Conservation (phyloP, 805 yeast species). For the Metschnikowia dekortorum region DNA sequence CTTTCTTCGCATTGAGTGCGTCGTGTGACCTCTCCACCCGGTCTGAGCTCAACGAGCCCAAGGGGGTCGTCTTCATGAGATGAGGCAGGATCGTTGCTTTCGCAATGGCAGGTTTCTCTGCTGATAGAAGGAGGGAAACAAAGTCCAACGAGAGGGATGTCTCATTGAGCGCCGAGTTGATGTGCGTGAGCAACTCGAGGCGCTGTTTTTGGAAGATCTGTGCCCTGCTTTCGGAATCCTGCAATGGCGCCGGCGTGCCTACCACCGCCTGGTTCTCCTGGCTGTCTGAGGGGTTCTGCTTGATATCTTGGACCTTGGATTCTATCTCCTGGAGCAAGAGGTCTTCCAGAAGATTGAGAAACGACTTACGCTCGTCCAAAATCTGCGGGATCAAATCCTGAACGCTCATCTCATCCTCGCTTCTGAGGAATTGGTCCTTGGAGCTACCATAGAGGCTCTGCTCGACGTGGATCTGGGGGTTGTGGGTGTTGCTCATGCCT, state of each 20-base stretch:
- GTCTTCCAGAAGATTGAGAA: slow-evolving; percentile 55
- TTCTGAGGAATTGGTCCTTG: slow-evolving; percentile 35
- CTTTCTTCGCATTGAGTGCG: slow-evolving; percentile 12
- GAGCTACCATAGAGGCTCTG: slow-evolving; percentile 27
- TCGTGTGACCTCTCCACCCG: slow-evolving; percentile 21
- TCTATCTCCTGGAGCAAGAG: slow-evolving; percentile 44
- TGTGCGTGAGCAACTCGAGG: slow-evolving; percentile 46
- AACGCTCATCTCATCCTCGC: slow-evolving; percentile 43
- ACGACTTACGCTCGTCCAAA: slow-evolving; percentile 55
- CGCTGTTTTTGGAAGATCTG: slow-evolving; percentile 48
- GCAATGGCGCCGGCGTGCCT: not conserved
- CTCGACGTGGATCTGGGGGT: slow-evolving; percentile 22
- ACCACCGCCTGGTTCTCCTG: not conserved
- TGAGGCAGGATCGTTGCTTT: slow-evolving; percentile 85
- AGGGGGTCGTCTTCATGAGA: slow-evolving; percentile 65
- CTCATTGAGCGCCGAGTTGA: slow-evolving; percentile 76
- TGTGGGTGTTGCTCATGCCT: slow-evolving; percentile 8
- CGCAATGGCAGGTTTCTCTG: slow-evolving; percentile 81
- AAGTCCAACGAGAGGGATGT: slow-evolving; percentile 85
- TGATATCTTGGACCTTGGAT: slow-evolving; percentile 5
- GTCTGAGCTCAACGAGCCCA: slow-evolving; percentile 65
- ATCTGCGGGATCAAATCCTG: slow-evolving; percentile 57
- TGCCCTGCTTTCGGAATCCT: slow-evolving; percentile 15
- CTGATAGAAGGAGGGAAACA: slow-evolving; percentile 75
- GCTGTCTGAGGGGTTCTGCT: not conserved